Evolutionary conservation across 2,329 filamentous ascomycete species (phyloP), one percentile per base, ranked within the genome.

Genomic region (Coccinonectria pachysandricola): DNA sequence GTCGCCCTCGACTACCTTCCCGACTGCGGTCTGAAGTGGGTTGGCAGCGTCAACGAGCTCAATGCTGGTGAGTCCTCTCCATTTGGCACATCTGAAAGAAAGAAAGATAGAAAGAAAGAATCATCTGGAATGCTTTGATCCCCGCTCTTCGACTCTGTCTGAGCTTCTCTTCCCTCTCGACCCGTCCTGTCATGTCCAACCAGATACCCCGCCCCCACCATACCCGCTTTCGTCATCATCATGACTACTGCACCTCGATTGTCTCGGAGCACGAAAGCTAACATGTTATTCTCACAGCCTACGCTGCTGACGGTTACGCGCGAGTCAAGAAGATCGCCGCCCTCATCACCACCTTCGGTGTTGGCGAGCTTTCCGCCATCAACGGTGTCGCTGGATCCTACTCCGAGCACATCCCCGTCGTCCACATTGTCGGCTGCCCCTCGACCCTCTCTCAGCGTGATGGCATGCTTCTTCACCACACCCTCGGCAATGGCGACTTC

Each of bases 241-340:
- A 40, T 34, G 27, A 30, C 28, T 35, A 26, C 27, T 26, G 27
- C 31, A 24, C 27, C 24, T 14, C 15, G 11, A 19, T 18, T n/a
- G n/a, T n/a, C n/a, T 16, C 19, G 20, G 13, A 11, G 14, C 12
- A 32, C 20, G n/a, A n/a, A n/a, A n/a, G n/a, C n/a, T n/a, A n/a
- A n/a, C n/a, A n/a, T n/a, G n/a, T n/a, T n/a, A n/a, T n/a, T n/a
- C n/a, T 16, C 13, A 14, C 45, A 71, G 78, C 75, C 11, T 86
- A 86, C 45, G 79, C 80, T 15, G 78, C 81, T n/a, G 81, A 86
- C 56, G 81, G 80, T 13, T 86, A 86, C 49, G 79, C 79, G 30
- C 69, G 80, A 36, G 67, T 83, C 33, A 79, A 79, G 30, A 75
- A 78, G 21, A 74, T 84, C 17, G 67, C 68, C 4, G 79, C 79